A percentile compares a stretch with the other conserved stretches of the same genome.
phyloP scores from a whole-genome alignment of 768 basidiomycete genomes.

The Suillus subluteus region DNA sequence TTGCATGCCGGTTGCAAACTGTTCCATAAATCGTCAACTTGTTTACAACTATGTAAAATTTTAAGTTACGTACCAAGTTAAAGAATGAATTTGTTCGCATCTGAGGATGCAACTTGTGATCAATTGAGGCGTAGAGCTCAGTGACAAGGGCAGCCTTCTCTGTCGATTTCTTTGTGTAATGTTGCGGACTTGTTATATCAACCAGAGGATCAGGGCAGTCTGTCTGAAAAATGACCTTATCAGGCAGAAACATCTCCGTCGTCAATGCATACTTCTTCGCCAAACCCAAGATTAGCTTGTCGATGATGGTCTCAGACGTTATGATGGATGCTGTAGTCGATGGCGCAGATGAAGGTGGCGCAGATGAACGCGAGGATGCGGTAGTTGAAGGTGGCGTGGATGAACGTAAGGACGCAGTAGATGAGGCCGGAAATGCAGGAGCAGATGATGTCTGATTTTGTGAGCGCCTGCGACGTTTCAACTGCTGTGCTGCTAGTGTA shows the following conservation, averaged over 20 bases:
- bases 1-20: background rate
- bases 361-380: background rate
- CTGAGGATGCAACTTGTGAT: background rate
- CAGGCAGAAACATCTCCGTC: slow-evolving; percentile 1
- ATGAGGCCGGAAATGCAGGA: background rate
- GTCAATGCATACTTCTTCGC: slow-evolving; percentile 4
- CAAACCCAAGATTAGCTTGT: background rate
- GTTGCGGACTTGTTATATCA: background rate
- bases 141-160: background rate
- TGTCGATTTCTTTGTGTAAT: background rate
- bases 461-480: background rate
- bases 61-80: background rate
- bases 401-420: too few species aligned
- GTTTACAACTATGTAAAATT: background rate
- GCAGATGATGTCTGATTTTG: background rate
- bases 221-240: background rate
- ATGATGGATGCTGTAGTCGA: background rate
- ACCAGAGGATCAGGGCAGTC: background rate
- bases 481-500: background rate
- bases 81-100: background rate
- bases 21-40: background rate
- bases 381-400: too few species aligned
- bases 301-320: background rate
- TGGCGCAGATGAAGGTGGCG: background rate
- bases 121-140: background rate